These are phyloP conservation scores for Aspergillus alliaceus DNA, from an alignment of 2,329 filamentous ascomycete genomes.

Conservation along the genomic window DNA sequence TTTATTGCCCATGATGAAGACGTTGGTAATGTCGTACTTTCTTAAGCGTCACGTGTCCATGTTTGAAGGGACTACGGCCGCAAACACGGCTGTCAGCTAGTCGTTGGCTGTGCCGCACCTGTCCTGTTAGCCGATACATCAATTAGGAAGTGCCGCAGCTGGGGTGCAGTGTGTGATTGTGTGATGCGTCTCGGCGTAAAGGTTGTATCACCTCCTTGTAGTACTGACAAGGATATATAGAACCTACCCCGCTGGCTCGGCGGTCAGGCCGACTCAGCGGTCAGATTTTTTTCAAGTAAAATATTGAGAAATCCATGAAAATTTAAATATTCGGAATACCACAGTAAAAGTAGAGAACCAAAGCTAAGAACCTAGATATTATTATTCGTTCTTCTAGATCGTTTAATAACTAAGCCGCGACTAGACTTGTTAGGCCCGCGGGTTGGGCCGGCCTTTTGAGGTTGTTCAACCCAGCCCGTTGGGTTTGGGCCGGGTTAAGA, in stretches of 20 bases:
- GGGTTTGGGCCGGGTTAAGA: too few relatives aligned
- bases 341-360: not conserved
- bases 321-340: not conserved
- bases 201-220: not conserved
- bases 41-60: not conserved
- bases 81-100: not conserved
- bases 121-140: not conserved
- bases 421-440: too few relatives aligned
- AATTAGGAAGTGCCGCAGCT: not conserved
- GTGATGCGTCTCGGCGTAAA: not conserved
- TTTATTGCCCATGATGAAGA: not conserved
- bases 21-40: not conserved
- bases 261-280: not conserved
- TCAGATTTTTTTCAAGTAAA: not conserved
- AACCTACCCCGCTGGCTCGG: not conserved
- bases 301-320: not conserved
- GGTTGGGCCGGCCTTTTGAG: too few relatives aligned
- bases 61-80: not conserved
- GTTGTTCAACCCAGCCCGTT: too few relatives aligned
- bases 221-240: not conserved
- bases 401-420: too few relatives aligned
- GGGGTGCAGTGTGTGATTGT: not conserved
- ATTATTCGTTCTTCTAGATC: not conserved
- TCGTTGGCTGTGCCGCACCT: not conserved
- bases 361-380: not conserved